Evolutionary conservation across 2,329 filamentous ascomycete species (phyloP).

Genomic region (Colletotrichum filicis): DNA sequence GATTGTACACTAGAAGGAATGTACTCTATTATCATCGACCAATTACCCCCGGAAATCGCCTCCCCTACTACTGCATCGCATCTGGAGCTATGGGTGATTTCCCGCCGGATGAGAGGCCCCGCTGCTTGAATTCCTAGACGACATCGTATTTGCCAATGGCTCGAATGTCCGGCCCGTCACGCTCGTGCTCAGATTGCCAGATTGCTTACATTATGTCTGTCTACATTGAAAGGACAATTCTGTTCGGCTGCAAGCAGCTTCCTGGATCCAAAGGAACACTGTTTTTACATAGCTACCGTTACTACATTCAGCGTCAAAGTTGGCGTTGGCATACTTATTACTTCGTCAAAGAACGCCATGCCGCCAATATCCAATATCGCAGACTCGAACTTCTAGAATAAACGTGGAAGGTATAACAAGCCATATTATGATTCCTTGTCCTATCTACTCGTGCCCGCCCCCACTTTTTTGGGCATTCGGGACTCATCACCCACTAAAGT

Average conservation of each 20-base stretch:
- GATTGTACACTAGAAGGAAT: background rate
- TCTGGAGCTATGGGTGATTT: constrained; percentile 26
- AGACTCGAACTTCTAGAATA: background rate
- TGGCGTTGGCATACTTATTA: background rate
- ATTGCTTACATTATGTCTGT: background rate
- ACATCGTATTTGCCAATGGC: constrained; percentile 31
- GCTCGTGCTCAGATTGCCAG: background rate
- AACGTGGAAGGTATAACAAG: background rate
- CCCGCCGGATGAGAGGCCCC: constrained; percentile 25
- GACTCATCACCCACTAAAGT: too few relatives aligned
- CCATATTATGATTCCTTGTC: background rate
- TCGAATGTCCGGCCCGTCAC: constrained; percentile 8
- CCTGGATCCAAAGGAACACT: too few relatives aligned
- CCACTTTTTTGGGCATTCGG: too few relatives aligned
- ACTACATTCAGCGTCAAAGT: background rate
- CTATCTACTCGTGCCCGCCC: too few relatives aligned
- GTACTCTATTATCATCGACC: background rate
- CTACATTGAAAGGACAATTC: background rate
- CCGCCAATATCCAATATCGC: background rate
- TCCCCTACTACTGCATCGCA: constrained; percentile 28
- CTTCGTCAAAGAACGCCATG: background rate
- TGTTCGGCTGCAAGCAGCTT: too few relatives aligned
- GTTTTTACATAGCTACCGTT: too few relatives aligned
- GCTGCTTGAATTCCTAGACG: constrained; percentile 30
- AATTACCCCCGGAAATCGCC: background rate